These are phyloP conservation scores for Trypanosoma boissoni DNA, from an alignment of 208 protist species.

Conservation along the genomic window DNA sequence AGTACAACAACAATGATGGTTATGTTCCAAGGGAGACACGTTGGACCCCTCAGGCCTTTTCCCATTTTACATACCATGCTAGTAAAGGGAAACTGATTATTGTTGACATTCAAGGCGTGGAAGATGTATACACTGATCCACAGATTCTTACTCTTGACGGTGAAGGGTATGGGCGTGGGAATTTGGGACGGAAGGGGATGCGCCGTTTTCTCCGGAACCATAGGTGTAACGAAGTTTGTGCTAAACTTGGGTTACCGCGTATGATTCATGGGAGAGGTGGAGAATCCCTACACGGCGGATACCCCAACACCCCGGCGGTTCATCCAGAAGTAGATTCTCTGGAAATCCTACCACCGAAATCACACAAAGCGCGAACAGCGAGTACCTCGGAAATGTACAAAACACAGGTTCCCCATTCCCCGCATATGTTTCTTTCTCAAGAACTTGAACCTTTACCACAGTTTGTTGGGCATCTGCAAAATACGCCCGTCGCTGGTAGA, in stretches of 20 bases:
- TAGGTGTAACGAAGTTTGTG: constrained; percentile 84
- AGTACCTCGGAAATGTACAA: background rate
- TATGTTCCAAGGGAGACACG: constrained; percentile 65
- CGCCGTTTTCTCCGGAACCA: constrained; percentile 68
- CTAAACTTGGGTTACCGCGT: constrained; percentile 42
- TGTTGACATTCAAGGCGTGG: constrained; percentile 89
- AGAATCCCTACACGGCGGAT: background rate
- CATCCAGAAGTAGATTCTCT: background rate
- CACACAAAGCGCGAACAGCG: background rate
- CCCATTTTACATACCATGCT: constrained; percentile 86
- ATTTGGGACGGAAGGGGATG: constrained; percentile 77
- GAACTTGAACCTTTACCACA: background rate
- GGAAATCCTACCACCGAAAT: constrained; percentile 10
- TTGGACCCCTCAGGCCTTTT: constrained; percentile 89
- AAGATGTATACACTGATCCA: constrained; percentile 89
- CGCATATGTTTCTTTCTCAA: background rate
- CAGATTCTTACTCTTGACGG: constrained; percentile 85
- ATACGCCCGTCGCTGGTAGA: background rate
- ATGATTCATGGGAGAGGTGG: constrained; percentile 25
- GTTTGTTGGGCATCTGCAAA: background rate
- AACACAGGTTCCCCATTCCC: background rate
- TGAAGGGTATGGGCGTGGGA: constrained; percentile 74
- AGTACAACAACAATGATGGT: constrained; percentile 92
- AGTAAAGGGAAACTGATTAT: constrained; percentile 70
- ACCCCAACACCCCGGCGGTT: background rate